These are phyloP conservation scores for Pseudotulostoma volvatum DNA, from an alignment of 495 filamentous ascomycete species.

Conservation along the genomic window DNA sequence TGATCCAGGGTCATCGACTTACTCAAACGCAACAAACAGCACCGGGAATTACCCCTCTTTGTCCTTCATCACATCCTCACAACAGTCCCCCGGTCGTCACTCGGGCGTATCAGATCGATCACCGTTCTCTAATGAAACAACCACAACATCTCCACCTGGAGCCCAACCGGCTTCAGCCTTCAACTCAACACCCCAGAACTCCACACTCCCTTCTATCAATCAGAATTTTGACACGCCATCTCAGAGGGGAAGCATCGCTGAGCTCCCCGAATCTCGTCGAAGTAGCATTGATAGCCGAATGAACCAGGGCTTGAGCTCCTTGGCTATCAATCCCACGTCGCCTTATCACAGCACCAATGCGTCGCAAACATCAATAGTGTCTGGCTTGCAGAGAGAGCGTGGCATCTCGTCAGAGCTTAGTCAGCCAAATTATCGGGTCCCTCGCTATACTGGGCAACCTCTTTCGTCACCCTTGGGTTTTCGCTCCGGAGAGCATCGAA, in stretches of 20 bases:
- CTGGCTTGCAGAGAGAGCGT: conserved; percentile 40
- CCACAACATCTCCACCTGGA: conserved; percentile 27
- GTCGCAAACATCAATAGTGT: conserved; percentile 57
- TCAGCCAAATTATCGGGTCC: conserved; percentile 40
- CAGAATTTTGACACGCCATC: conserved; percentile 33
- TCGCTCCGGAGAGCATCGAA: conserved; percentile 35
- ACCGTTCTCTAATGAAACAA: conserved; percentile 26
- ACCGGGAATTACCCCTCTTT: conserved; percentile 34
- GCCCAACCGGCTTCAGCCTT: conserved; percentile 31
- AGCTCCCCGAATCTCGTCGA: conserved; percentile 43
- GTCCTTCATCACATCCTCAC: conserved; percentile 32
- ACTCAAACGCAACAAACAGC: conserved; percentile 33
- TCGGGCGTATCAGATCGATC: conserved; percentile 31
- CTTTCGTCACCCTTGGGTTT: conserved; percentile 33
- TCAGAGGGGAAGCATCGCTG: conserved; percentile 30
- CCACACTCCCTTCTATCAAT: conserved; percentile 34
- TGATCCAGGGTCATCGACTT: conserved; percentile 35
- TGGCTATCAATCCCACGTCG: conserved; percentile 47
- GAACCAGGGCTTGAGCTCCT: conserved; percentile 50
- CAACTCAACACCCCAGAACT: conserved; percentile 16
- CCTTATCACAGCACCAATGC: conserved; percentile 65
- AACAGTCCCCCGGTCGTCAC: conserved; percentile 33
- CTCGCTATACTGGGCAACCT: conserved; percentile 30
- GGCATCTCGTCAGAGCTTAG: conserved; percentile 31
- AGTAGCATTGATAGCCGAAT: conserved; percentile 68